A percentile compares a stretch with the other conserved stretches of the same genome.
phyloP scores from a whole-genome alignment of 257 asterid species.

The Nemophila menziesii region DNA sequence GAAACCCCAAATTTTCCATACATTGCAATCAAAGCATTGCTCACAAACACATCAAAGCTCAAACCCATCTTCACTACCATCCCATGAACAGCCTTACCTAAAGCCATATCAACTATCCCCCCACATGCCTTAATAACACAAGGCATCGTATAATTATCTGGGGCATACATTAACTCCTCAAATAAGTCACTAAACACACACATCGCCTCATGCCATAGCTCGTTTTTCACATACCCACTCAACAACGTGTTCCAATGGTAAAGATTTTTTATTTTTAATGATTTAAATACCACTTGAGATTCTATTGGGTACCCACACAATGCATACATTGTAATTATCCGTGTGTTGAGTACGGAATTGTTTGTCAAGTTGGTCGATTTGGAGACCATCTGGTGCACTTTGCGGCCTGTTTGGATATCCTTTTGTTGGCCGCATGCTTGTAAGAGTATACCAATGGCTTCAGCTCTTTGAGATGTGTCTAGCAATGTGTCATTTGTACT shows the following conservation, averaged over 20 bases:
- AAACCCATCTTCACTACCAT: not conserved
- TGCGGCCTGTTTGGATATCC: too few relatives aligned
- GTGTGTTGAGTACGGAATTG: constrained; percentile 9
- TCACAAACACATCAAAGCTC: constrained; percentile 3
- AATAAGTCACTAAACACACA: constrained; percentile 14
- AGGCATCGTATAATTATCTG: constrained; percentile 26
- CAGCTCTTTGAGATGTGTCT: constrained; percentile 8
- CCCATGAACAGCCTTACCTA: too few relatives aligned
- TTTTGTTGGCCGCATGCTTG: too few relatives aligned
- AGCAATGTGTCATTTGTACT: not conserved
- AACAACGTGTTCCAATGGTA: constrained; percentile 28
- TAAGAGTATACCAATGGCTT: too few relatives aligned
- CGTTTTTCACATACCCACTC: constrained; percentile 14
- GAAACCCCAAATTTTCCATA: constrained; percentile 1
- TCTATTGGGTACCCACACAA: constrained; percentile 14
- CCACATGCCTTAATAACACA: constrained; percentile 29
- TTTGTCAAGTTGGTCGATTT: too few relatives aligned
- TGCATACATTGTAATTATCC: constrained; percentile 13
- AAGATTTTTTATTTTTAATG: constrained; percentile 11
- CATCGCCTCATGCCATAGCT: not conserved
- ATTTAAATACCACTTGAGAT: constrained; percentile 12
- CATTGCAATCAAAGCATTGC: constrained; percentile 1
- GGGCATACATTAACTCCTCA: constrained; percentile 2
- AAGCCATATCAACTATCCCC: constrained; percentile 11
- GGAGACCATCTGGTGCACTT: too few relatives aligned